Percentiles rank a stretch among this genome's conserved stretches.
phyloP scores from a whole-genome alignment of 805 yeast species.

The Teunomyces gatunensis region DNA sequence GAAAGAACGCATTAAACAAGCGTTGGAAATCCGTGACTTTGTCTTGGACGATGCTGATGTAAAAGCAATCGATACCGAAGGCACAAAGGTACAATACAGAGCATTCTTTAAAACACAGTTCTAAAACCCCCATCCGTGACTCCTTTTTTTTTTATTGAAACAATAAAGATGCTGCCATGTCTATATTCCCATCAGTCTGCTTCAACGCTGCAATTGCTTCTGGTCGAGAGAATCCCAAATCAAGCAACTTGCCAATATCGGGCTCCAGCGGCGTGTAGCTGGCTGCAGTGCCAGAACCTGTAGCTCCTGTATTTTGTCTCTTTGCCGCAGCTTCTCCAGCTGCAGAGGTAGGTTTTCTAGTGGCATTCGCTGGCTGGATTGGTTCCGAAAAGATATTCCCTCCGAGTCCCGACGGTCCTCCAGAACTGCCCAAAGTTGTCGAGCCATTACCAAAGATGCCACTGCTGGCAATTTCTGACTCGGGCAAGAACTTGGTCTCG shows the following conservation, averaged over 20 bases:
- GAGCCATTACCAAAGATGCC: constrained; percentile 13
- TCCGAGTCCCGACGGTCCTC: constrained; percentile 24
- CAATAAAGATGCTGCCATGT: constrained; percentile 78
- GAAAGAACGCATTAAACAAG: constrained; percentile 38
- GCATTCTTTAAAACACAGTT: constrained; percentile 17
- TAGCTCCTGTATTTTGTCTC: not conserved
- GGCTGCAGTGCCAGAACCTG: not conserved
- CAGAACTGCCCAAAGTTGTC: constrained; percentile 7
- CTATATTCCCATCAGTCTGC: constrained; percentile 73
- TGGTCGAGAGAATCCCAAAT: constrained; percentile 66
- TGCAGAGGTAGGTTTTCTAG: not conserved
- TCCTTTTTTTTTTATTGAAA: constrained; percentile 35
- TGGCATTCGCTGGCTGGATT: constrained; percentile 12
- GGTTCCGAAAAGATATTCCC: constrained; percentile 29
- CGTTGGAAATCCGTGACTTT: constrained; percentile 23
- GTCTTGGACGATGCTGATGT: constrained; percentile 7
- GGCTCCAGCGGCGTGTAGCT: constrained; percentile 16
- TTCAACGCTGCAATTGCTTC: constrained; percentile 66
- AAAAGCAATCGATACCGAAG: constrained; percentile 24
- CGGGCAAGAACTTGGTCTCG: constrained; percentile 69
- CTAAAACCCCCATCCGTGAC: not conserved
- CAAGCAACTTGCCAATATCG: constrained; percentile 41
- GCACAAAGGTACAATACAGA: constrained; percentile 24
- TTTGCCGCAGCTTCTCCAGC: constrained; percentile 2
- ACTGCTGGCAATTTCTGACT: constrained; percentile 56